Conservation (phyloP, 1,284 basidiomycete genomes). For the Mycena citricolor region DNA sequence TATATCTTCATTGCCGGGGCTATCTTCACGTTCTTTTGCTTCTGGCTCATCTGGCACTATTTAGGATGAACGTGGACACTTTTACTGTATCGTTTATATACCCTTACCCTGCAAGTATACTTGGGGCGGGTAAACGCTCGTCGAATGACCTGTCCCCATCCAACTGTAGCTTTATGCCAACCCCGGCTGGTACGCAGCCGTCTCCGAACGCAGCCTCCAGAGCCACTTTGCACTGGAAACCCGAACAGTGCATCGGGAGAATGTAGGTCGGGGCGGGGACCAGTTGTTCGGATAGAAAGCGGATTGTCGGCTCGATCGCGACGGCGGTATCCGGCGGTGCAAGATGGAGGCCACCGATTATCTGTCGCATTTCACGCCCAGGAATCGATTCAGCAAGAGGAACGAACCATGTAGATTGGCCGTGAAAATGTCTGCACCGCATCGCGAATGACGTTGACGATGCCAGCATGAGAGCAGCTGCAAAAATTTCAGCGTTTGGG, state of each 20-base stretch:
- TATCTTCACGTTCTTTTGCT: conserved; percentile 86
- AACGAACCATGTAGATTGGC: conserved; percentile 70
- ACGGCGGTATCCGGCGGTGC: conserved; percentile 61
- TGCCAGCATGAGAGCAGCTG: conserved; percentile 82
- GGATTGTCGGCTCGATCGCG: conserved; percentile 68
- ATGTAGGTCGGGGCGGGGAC: conserved; percentile 66
- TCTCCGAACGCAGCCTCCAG: conserved; percentile 69
- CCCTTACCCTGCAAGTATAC: conserved; percentile 12
- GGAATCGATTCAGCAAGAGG: conserved; percentile 6
- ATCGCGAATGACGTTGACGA: conserved; percentile 77
- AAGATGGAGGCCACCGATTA: conserved; percentile 80
- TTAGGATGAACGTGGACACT: conserved; percentile 56
- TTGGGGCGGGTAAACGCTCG: conserved; percentile 31
- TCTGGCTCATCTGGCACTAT: conserved; percentile 88
- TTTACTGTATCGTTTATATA: conserved; percentile 16
- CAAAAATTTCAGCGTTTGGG: background rate
- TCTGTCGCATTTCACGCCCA: conserved; percentile 35
- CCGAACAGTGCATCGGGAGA: conserved; percentile 83
- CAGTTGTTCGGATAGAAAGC: conserved; percentile 63
- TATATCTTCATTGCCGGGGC: conserved; percentile 87
- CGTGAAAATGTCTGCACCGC: conserved; percentile 59
- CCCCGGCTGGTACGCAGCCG: conserved; percentile 73
- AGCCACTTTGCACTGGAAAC: conserved; percentile 69
- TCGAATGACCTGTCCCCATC: conserved; percentile 42
- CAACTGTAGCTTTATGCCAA: conserved; percentile 64